phyloP scores from a whole-genome alignment of 169 alveolate genomes.

The Plasmodium gallinaceum region DNA sequence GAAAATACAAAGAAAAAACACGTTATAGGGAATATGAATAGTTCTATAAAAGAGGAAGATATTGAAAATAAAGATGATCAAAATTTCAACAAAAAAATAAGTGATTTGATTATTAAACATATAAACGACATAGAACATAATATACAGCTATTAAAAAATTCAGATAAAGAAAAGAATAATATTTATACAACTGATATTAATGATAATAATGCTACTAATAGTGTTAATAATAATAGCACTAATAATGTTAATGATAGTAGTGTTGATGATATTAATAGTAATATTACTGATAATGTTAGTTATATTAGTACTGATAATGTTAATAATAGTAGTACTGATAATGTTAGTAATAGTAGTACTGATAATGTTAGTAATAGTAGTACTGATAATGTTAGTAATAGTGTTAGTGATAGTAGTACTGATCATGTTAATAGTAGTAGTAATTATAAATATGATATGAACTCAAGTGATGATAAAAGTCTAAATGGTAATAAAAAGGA shows the following conservation, averaged over 20 bases:
- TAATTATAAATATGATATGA: background rate
- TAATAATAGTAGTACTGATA: background rate
- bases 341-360: background rate
- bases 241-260: background rate
- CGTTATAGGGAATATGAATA: background rate
- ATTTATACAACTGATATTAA: background rate
- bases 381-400: background rate
- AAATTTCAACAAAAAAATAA: slow-evolving; percentile 7
- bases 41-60: background rate
- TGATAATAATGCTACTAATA: background rate
- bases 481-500: background rate
- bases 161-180: background rate
- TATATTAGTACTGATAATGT: too few species aligned
- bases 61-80: background rate
- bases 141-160: slow-evolving; percentile 5
- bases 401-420: background rate
- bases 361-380: background rate
- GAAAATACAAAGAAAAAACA: slow-evolving; percentile 2
- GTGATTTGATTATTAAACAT: slow-evolving; percentile 32
- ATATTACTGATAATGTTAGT: background rate
- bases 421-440: background rate
- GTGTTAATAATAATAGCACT: background rate
- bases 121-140: slow-evolving; percentile 60
- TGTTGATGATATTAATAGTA: background rate
- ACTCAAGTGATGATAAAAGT: background rate